Percentiles rank a stretch among this genome's conserved stretches.
Evolutionary conservation across 768 basidiomycete species (phyloP).

Genomic region (Collybia mongolica): DNA sequence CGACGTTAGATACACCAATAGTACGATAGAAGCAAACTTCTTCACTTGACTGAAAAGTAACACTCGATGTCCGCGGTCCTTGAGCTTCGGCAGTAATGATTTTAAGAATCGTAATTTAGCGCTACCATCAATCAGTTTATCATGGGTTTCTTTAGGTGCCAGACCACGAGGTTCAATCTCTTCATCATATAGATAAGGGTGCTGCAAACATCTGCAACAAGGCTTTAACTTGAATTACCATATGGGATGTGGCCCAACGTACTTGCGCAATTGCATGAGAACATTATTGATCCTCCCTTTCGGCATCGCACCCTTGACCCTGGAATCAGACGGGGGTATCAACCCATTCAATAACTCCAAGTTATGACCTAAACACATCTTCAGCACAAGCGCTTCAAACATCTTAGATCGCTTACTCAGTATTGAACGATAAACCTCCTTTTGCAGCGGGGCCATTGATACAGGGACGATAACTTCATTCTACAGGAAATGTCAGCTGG

Average conservation of each 20-base stretch:
- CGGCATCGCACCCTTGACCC: conserved; percentile 25
- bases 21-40: not conserved
- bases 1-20: conserved; percentile 1
- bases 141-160: conserved; percentile 59
- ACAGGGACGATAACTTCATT: conserved; percentile 92
- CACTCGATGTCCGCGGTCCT: conserved; percentile 83
- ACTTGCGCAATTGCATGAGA: conserved; percentile 89
- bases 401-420: conserved; percentile 50
- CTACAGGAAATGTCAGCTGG: conserved; percentile 33
- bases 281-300: conserved; percentile 76
- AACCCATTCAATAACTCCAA: conserved; percentile 63
- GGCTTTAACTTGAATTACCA: not conserved
- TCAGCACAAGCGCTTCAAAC: conserved; percentile 3
- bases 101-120: conserved; percentile 84
- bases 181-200: conserved; percentile 82
- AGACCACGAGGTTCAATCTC: conserved; percentile 76
- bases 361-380: conserved; percentile 56
- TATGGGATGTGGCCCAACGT: conserved; percentile 20
- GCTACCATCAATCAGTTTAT: conserved; percentile 78
- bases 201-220: conserved; percentile 73
- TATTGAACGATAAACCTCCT: conserved; percentile 84
- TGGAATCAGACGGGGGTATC: conserved; percentile 38
- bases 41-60: conserved; percentile 88
- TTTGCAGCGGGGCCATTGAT: conserved; percentile 83
- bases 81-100: conserved; percentile 77